phyloP scores from a whole-genome alignment of 352 stramenopile genomes.

The Phytophthora sojae region DNA sequence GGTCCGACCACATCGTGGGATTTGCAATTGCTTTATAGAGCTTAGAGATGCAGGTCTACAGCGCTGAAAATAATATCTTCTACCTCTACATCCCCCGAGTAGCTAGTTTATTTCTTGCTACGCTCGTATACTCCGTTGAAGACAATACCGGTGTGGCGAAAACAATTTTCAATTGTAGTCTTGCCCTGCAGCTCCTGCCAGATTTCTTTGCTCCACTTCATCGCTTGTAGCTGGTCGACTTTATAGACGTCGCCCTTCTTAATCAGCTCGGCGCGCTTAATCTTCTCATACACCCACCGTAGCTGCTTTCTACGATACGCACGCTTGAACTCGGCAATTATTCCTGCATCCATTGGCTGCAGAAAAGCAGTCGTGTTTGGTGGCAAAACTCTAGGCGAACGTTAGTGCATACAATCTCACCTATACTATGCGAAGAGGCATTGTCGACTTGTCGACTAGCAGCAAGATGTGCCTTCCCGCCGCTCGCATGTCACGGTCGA shows the following conservation, averaged over 20 bases:
- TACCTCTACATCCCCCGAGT: conserved; percentile 1
- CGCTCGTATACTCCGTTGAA: conserved; percentile 11
- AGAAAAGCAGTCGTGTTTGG: conserved; percentile 11
- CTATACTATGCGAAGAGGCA: background rate
- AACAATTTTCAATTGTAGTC: conserved; percentile 13
- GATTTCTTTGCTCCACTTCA: background rate
- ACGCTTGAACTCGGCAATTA: conserved; percentile 19
- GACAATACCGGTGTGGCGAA: conserved; percentile 14
- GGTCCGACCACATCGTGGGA: background rate
- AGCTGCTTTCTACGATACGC: conserved; percentile 5
- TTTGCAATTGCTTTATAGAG: background rate
- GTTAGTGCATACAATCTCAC: conserved; percentile 8
- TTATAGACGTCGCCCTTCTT: background rate
- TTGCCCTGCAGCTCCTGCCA: background rate
- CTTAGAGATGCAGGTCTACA: background rate
- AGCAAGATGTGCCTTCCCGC: conserved; percentile 1
- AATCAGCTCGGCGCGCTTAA: background rate
- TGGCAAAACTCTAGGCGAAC: conserved; percentile 9
- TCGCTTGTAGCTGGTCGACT: background rate
- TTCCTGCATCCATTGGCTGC: conserved; percentile 10
- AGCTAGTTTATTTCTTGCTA: background rate
- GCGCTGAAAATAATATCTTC: conserved; percentile 11
- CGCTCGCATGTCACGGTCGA: conserved; percentile 12
- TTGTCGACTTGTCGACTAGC: conserved; percentile 17
- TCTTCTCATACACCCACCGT: conserved; percentile 2